Conservation (phyloP, 495 filamentous ascomycete genomes). For the Neurospora discreta region DNA sequence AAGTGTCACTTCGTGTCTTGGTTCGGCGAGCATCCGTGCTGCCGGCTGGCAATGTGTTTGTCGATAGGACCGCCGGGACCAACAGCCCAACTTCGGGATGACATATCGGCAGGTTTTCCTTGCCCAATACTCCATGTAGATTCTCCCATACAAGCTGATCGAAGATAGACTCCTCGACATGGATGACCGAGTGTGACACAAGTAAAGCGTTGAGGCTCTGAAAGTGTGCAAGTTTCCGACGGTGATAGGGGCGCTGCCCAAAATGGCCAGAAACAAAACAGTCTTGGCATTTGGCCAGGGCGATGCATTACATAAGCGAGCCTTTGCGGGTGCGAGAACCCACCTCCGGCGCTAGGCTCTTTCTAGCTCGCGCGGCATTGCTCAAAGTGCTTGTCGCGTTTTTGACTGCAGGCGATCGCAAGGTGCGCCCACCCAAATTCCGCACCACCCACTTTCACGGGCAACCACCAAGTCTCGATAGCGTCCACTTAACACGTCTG, state of each 20-base stretch:
- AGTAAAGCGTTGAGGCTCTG: not conserved
- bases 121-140: no score
- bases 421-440: not conserved
- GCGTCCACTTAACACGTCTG: not conserved
- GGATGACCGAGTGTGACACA: not conserved
- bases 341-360: not conserved
- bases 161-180: not conserved
- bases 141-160: not conserved
- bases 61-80: not conserved
- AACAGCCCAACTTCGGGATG: no score
- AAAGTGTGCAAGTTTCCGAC: not conserved
- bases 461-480: not conserved
- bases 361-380: not conserved
- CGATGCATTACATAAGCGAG: not conserved
- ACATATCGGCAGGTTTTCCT: no score
- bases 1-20: not conserved
- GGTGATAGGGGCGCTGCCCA: not conserved
- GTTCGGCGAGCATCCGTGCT: not conserved
- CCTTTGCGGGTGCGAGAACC: not conserved
- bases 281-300: not conserved
- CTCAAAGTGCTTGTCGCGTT: constrained; percentile 2
- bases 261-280: not conserved
- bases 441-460: not conserved
- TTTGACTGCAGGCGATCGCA: constrained; percentile 1
- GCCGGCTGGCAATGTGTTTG: not conserved